phyloP scores from a whole-genome alignment of 768 basidiomycete genomes.

The Pilatotrama ljubarskyi region DNA sequence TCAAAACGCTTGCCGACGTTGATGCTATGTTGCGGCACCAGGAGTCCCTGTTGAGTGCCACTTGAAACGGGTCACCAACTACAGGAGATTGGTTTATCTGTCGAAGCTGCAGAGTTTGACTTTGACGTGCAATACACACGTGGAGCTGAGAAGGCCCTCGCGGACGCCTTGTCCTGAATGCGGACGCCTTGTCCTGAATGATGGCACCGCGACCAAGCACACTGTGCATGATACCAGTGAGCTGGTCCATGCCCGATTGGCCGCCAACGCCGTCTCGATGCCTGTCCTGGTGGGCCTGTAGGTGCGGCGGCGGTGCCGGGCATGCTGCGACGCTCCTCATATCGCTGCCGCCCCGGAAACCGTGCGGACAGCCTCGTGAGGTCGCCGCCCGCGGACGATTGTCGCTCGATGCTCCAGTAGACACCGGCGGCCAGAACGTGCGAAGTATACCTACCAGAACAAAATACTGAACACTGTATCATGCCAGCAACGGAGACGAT shows the following conservation, averaged over 20 bases:
- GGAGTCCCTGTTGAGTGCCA: constrained; percentile 23
- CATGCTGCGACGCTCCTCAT: not conserved
- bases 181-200: constrained; percentile 24
- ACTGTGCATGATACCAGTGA: not conserved
- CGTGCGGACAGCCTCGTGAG: too few species aligned
- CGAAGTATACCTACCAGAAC: too few species aligned
- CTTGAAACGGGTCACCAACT: constrained; percentile 30
- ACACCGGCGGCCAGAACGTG: too few species aligned
- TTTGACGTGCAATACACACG: constrained; percentile 31
- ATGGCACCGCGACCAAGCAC: constrained; percentile 20
- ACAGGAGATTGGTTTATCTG: constrained; percentile 25
- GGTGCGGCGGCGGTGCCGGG: not conserved
- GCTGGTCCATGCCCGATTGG: not conserved
- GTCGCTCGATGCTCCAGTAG: too few species aligned
- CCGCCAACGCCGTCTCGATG: constrained; percentile 4
- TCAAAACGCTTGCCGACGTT: constrained; percentile 37
- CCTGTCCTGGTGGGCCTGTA: constrained; percentile 17
- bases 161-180: constrained; percentile 23
- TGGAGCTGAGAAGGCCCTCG: constrained; percentile 27
- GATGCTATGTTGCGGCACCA: constrained; percentile 38
- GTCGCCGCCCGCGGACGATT: too few species aligned
- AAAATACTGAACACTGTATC: too few species aligned
- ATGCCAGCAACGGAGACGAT: too few species aligned
- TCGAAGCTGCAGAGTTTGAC: constrained; percentile 30
- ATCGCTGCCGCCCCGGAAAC: too few species aligned